phyloP scores from a whole-genome alignment of 768 basidiomycete genomes.

The Rhodosporidiobolus odoratus region DNA sequence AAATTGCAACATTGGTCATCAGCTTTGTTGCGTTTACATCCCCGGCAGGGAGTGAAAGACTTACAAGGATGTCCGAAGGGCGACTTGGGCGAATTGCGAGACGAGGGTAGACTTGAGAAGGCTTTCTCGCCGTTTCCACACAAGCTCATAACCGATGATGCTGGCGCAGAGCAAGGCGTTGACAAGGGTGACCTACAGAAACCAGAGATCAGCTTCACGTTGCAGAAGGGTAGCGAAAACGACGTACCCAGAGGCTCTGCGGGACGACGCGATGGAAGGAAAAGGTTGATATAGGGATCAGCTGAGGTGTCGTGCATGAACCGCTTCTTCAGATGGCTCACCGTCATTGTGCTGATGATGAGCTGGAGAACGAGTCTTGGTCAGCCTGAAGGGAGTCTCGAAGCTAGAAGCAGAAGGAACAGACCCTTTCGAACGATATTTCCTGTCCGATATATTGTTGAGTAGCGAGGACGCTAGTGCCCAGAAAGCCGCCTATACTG shows the following conservation, averaged over 20 bases:
- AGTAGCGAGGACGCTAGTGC: no score
- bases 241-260: background rate
- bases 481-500: no score
- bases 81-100: background rate
- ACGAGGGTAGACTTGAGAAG: background rate
- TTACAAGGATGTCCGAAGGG: background rate
- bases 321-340: no score
- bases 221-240: background rate
- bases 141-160: background rate
- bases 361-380: no score
- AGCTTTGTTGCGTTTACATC: no score
- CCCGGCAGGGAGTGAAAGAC: background rate
- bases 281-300: background rate
- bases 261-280: conserved; percentile 4
- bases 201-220: background rate
- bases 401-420: no score
- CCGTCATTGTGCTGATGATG: no score
- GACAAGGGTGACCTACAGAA: background rate
- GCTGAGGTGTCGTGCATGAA: background rate
- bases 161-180: background rate
- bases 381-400: no score
- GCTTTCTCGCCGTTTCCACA: background rate
- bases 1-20: no score
- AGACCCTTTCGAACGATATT: background rate
- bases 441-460: no score